Evolutionary conservation across 345 rosid species (phyloP).

Genomic region (Laguncularia racemosa): DNA sequence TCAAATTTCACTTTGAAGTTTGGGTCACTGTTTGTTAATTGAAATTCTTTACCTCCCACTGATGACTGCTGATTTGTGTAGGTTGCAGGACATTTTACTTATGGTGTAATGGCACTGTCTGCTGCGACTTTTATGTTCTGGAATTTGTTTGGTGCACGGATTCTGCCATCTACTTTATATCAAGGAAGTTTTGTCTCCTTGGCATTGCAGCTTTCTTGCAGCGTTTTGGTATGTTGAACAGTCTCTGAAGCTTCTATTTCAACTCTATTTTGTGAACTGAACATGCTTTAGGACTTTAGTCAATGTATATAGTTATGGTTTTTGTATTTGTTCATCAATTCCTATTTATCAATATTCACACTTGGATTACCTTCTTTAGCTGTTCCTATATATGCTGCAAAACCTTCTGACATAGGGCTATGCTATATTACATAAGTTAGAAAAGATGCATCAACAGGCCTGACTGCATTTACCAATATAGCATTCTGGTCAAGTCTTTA

Average conservation of each 20-base stretch:
- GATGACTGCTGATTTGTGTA: slow-evolving; percentile 15
- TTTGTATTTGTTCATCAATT: too few species aligned
- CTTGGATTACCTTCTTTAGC: too few species aligned
- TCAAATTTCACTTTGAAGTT: neutral
- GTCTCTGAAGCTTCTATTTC: neutral
- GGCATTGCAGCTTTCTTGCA: slow-evolving; percentile 93
- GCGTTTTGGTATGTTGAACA: slow-evolving; percentile 70
- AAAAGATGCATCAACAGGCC: too few species aligned
- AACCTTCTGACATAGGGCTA: too few species aligned
- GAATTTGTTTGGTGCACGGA: slow-evolving; percentile 64
- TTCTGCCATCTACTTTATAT: slow-evolving; percentile 51
- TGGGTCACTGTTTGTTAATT: neutral
- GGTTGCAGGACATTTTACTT: slow-evolving; percentile 95
- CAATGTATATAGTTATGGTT: too few species aligned
- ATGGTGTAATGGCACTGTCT: slow-evolving; percentile 97
- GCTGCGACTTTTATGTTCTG: slow-evolving; percentile 89
- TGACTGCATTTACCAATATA: too few species aligned
- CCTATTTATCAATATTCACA: too few species aligned
- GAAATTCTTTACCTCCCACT: slow-evolving; percentile 1
- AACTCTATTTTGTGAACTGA: too few species aligned
- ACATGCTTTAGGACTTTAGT: too few species aligned
- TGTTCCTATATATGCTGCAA: too few species aligned
- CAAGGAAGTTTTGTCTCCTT: slow-evolving; percentile 75
- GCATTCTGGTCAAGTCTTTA: too few species aligned
- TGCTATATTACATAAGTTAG: too few species aligned